A percentile compares a stretch with the other conserved stretches of the same genome.
phyloP scores from a whole-genome alignment of 768 basidiomycete species.

The Artomyces pyxidatus region DNA sequence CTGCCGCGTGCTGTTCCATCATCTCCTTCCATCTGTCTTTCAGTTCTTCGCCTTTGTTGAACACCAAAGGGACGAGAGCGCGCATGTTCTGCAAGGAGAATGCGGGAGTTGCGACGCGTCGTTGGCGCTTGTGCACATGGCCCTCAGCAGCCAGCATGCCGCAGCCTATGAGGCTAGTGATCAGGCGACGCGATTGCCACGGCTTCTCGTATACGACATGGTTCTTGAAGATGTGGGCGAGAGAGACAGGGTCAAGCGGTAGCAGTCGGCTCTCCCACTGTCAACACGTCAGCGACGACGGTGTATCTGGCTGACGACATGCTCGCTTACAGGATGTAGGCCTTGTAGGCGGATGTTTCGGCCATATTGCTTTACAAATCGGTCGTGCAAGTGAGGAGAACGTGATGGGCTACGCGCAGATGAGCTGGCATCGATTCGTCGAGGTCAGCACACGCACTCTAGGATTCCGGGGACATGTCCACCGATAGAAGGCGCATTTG shows the following conservation, averaged over 20 bases:
- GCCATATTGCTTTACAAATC: slow-evolving; percentile 52
- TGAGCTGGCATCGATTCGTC: no score
- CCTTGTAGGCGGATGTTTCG: slow-evolving; percentile 64
- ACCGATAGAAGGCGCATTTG: background rate
- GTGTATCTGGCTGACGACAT: background rate
- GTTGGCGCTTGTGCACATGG: slow-evolving; percentile 69
- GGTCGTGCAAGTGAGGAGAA: slow-evolving; percentile 19
- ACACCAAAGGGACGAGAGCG: slow-evolving; percentile 63
- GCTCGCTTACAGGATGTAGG: slow-evolving; percentile 52
- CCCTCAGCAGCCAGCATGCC: slow-evolving; percentile 81
- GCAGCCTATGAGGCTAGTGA: slow-evolving; percentile 72
- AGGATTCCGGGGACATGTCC: slow-evolving; percentile 3
- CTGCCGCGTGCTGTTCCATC: slow-evolving; percentile 27
- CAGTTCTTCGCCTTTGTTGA: slow-evolving; percentile 56
- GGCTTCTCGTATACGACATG: slow-evolving; percentile 76
- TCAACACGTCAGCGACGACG: background rate
- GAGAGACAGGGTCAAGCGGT: slow-evolving; percentile 70
- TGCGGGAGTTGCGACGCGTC: slow-evolving; percentile 67
- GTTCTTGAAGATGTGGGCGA: slow-evolving; percentile 69
- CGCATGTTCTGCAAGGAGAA: slow-evolving; percentile 76
- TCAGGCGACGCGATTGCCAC: slow-evolving; percentile 65
- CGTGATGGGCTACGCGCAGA: slow-evolving; percentile 6
- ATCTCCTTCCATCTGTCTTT: slow-evolving; percentile 53
- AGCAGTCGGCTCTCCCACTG: slow-evolving; percentile 78
- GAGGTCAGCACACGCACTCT: slow-evolving; percentile 4